Percentiles rank a stretch among this genome's conserved stretches.
Conservation (phyloP, 2,329 filamentous ascomycete genomes). For the Diplodia corticola region DNA sequence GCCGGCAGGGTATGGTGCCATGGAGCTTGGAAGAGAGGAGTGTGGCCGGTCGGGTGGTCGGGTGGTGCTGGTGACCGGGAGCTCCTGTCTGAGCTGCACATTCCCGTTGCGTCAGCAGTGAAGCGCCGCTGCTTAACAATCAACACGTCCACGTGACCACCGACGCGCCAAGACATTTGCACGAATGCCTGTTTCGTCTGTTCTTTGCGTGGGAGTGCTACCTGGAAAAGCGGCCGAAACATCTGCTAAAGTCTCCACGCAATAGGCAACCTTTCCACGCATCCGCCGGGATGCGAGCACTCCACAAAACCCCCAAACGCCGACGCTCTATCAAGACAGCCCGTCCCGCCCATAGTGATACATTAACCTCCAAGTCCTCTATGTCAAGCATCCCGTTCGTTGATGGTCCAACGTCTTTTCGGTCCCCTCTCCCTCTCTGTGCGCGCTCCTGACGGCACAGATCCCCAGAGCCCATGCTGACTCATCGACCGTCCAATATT, state of each 20-base stretch:
- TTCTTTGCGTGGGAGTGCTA: not conserved
- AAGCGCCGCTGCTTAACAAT: not conserved
- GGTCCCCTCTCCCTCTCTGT: slow-evolving; percentile 40
- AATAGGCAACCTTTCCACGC: not conserved
- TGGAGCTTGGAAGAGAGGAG: not conserved
- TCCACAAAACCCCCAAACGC: slow-evolving; percentile 6
- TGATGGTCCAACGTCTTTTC: slow-evolving; percentile 48
- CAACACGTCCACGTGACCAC: not conserved
- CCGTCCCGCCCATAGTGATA: slow-evolving; percentile 9
- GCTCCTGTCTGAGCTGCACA: not conserved
- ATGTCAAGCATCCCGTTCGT: slow-evolving; percentile 12
- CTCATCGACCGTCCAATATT: slow-evolving; percentile 27
- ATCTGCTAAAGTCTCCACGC: not conserved
- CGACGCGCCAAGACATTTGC: not conserved
- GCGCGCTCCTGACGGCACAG: slow-evolving; percentile 34
- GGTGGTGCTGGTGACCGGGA: not conserved
- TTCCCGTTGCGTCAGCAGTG: not conserved
- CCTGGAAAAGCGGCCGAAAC: not conserved
- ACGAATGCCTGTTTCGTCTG: not conserved
- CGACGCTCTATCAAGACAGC: slow-evolving; percentile 17
- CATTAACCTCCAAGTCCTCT: not conserved
- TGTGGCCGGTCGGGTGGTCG: too few species aligned
- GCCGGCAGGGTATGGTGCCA: not conserved
- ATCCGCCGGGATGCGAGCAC: not conserved
- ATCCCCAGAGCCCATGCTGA: slow-evolving; percentile 47